Evolutionary conservation across 495 filamentous ascomycete genomes (phyloP).

Genomic region (Xylaria palmicola): DNA sequence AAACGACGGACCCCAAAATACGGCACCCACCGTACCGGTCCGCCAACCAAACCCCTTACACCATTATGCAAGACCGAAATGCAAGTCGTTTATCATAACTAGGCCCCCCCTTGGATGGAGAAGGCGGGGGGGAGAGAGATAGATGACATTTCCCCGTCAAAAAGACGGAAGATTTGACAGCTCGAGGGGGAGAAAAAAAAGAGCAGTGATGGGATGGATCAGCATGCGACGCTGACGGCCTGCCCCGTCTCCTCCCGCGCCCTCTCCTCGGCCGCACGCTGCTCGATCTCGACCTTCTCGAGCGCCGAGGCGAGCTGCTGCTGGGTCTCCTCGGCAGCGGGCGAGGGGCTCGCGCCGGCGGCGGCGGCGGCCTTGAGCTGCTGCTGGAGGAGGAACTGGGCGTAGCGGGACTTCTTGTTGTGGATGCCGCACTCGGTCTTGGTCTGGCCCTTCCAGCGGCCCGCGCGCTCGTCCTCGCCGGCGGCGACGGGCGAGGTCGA

Average conservation of each 20-base stretch:
- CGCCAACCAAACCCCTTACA: background rate
- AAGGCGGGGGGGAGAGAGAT: background rate
- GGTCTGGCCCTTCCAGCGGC: slow-evolving; percentile 89
- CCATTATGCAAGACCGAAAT: too few relatives aligned
- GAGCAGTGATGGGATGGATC: background rate
- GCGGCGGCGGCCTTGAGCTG: slow-evolving; percentile 72
- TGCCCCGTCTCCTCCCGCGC: background rate
- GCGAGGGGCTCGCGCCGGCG: slow-evolving; percentile 30
- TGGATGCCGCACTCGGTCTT: slow-evolving; percentile 99
- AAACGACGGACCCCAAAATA: background rate
- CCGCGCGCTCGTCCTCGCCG: slow-evolving; percentile 94
- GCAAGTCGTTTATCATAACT: slow-evolving; percentile 5
- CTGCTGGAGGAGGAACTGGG: slow-evolving; percentile 73
- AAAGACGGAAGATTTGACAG: too few relatives aligned
- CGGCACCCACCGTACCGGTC: background rate
- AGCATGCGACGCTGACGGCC: too few relatives aligned
- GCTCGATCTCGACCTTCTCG: slow-evolving; percentile 9
- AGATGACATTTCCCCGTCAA: too few relatives aligned
- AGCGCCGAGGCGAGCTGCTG: slow-evolving; percentile 12
- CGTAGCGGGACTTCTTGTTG: slow-evolving; percentile 91
- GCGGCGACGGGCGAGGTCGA: slow-evolving; percentile 86
- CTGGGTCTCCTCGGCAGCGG: slow-evolving; percentile 34
- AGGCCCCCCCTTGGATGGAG: background rate
- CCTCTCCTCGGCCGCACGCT: slow-evolving; percentile 5
- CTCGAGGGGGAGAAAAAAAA: too few relatives aligned